Evolutionary conservation across 2,329 filamentous ascomycete species (phyloP), one percentile per base, ranked within the genome.

Genomic region (Paramyrothecium roridum): DNA sequence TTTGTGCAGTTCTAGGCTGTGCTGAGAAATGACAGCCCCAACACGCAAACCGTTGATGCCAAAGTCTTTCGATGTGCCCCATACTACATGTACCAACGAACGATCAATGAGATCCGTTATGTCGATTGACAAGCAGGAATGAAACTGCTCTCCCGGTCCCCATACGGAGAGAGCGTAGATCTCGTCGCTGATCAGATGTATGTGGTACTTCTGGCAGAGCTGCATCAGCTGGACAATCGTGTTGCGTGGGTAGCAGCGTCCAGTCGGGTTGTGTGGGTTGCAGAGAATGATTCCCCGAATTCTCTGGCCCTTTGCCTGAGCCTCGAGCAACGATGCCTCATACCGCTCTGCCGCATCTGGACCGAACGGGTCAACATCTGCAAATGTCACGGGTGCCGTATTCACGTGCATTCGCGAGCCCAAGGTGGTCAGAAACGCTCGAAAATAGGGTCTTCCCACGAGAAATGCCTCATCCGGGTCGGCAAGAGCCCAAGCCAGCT

Each of bases 1-100:
- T 1, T 58, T 56, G 47, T 74, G 70, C 0, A 82, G 60, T 0
- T 65, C 60, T 2, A 60, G 51, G 55, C 79, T 82, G 33, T 69
- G 63, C 53, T 80, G 79, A 6, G 77, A 78, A 20, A 82, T 70
- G 17, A 83, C 66, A 20, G 68, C 72, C 0, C 81, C 82, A 3
- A 84, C 58, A 1, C 82, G 76, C 8, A 84, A 66, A 0, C 83
- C 83, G 47, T 82, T 83, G 20, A 79, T 77, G 21, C 80, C 79
- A 65, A 85, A 86, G 63, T 84, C 81, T 60, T 80, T 77, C 52
- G 69, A 73, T 61, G 75, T 70, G 21, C 74, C 72, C 66, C 77
- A 75, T 20, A 82, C 65, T 1, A 82, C 76, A 63, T 86, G 83
- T 0, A 86, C 70, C 2, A 77, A 71, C 8, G 64, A 58, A 1